Percentiles rank a stretch among this genome's conserved stretches.
Conservation (phyloP, 2,329 filamentous ascomycete species). For the Purpureocillium takamizusanense region DNA sequence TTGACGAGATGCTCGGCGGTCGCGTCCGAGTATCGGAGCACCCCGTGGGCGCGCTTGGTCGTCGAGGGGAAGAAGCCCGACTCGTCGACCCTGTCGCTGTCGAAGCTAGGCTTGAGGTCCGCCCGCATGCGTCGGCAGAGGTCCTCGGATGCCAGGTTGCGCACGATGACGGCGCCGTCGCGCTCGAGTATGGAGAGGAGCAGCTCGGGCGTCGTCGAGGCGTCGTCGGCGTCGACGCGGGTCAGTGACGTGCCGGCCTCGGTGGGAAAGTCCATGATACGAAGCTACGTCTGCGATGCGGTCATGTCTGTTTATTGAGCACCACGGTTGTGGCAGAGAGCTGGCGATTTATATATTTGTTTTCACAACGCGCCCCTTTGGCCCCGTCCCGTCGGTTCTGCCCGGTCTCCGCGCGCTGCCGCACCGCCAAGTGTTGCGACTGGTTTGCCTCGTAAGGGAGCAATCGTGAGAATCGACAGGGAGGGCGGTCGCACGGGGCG, state of each 20-base stretch:
- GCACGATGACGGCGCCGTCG: conserved; percentile 27
- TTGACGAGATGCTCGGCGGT: conserved; percentile 28
- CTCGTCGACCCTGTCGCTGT: conserved; percentile 23
- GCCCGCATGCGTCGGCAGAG: conserved; percentile 23
- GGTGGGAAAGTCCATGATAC: conserved; percentile 8
- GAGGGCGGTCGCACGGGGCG: no score
- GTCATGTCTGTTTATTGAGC: no score
- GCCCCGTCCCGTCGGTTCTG: no score
- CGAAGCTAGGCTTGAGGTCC: conserved; percentile 27
- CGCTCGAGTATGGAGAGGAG: conserved; percentile 14
- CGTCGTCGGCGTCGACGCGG: conserved; percentile 11
- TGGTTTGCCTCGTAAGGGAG: neutral
- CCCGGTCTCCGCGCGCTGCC: no score
- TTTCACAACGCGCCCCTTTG: no score
- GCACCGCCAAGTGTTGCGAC: no score
- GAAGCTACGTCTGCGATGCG: conserved; percentile 1
- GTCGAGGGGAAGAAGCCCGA: conserved; percentile 30
- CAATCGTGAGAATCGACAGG: neutral
- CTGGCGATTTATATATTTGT: no score
- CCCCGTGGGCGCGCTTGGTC: conserved; percentile 27
- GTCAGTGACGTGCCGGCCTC: conserved; percentile 12
- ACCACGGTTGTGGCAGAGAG: no score
- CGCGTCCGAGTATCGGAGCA: conserved; percentile 25
- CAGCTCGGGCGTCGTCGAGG: conserved; percentile 9
- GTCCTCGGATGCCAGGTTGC: conserved; percentile 21